phyloP scores from a whole-genome alignment of 78 protist species.

The Tieghemostelium lacteum region DNA sequence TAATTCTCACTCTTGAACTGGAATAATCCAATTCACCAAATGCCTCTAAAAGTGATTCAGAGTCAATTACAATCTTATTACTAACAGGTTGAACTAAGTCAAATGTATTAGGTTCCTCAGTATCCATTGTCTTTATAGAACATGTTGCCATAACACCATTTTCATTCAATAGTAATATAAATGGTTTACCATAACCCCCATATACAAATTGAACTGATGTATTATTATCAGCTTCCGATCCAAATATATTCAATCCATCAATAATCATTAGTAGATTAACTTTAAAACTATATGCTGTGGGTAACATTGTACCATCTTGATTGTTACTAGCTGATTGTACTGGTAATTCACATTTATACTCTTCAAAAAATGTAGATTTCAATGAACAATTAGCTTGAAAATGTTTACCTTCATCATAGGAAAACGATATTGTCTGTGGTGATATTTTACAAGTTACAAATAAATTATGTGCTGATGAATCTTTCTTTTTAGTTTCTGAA shows the following conservation, averaged over 20 bases:
- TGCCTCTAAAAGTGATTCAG: conserved; percentile 43
- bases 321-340: background rate
- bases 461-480: background rate
- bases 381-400: conserved; percentile 25
- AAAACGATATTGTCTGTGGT: background rate
- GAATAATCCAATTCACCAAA: conserved; percentile 63
- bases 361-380: conserved; percentile 37
- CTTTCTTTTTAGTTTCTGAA: conserved; percentile 31
- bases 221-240: background rate
- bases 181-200: conserved; percentile 27
- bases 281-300: background rate
- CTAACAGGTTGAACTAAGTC: background rate
- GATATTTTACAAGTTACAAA: conserved; percentile 21
- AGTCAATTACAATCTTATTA: conserved; percentile 35
- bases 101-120: conserved; percentile 23
- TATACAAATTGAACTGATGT: conserved; percentile 44
- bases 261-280: conserved; percentile 43
- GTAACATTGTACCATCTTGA: background rate
- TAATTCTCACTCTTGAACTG: background rate
- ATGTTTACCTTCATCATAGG: conserved; percentile 39
- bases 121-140: conserved; percentile 38
- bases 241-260: conserved; percentile 48
- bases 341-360: background rate
- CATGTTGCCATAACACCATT: conserved; percentile 47
- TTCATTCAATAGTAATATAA: conserved; percentile 35